A percentile compares a stretch with the other conserved stretches of the same genome.
phyloP scores from a whole-genome alignment of 345 rosid genomes.

The Eucalyptus pumila region DNA sequence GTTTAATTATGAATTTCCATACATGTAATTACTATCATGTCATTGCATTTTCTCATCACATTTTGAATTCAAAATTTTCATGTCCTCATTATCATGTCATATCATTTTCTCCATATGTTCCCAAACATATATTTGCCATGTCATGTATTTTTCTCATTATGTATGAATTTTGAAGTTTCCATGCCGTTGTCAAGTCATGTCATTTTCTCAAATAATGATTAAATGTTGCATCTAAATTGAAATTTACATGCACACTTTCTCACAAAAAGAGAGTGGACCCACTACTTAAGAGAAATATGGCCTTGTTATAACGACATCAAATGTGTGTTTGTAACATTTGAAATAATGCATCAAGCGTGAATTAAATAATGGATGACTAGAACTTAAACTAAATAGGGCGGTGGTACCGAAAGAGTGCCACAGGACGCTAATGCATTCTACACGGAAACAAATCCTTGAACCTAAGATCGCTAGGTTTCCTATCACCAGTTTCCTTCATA shows the following conservation, averaged over 20 bases:
- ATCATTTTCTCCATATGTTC: not conserved
- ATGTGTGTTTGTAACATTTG: not conserved
- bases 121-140: not conserved
- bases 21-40: not conserved
- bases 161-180: not conserved
- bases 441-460: no score
- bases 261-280: rapidly evolving
- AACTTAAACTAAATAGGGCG: not conserved
- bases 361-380: not conserved
- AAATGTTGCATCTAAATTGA: not conserved
- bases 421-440: no score
- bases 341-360: not conserved
- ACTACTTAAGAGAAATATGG: not conserved
- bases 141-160: not conserved
- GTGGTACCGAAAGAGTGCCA: no score
- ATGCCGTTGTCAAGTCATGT: not conserved
- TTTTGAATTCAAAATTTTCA: not conserved
- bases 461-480: no score
- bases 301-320: not conserved
- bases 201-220: not conserved
- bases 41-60: not conserved
- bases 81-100: not conserved
- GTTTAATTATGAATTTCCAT: not conserved
- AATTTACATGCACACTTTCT: not conserved
- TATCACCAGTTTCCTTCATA: not conserved